Evolutionary conservation across 2,329 filamentous ascomycete species (phyloP).

Genomic region (Penicillium oxalicum): DNA sequence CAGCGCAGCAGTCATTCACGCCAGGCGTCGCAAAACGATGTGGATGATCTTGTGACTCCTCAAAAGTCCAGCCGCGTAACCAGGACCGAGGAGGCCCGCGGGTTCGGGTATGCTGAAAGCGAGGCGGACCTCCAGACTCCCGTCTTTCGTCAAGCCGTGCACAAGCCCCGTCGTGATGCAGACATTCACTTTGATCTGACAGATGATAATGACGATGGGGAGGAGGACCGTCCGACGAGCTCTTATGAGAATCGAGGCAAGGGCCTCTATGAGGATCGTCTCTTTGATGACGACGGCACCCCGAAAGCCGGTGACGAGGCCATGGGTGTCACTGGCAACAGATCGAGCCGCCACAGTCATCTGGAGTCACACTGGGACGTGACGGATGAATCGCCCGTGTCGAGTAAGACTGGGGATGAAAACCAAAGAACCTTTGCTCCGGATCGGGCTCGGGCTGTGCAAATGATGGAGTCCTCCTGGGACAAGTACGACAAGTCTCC

Average conservation of each 20-base stretch:
- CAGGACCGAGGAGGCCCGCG: conserved; percentile 64
- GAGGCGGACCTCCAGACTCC: conserved; percentile 52
- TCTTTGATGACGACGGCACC: conserved; percentile 60
- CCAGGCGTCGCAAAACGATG: conserved; percentile 73
- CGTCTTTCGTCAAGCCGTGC: conserved; percentile 50
- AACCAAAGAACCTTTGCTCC: conserved; percentile 47
- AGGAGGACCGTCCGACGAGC: conserved; percentile 34
- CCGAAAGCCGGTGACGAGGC: conserved; percentile 41
- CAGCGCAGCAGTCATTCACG: conserved; percentile 33
- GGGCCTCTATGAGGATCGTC: conserved; percentile 69
- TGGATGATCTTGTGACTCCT: conserved; percentile 81
- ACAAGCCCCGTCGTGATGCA: conserved; percentile 70
- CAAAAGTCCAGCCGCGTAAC: conserved; percentile 63
- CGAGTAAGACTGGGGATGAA: conserved; percentile 35
- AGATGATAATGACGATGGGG: conserved; percentile 60
- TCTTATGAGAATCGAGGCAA: conserved; percentile 61
- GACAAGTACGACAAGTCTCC: conserved; percentile 37
- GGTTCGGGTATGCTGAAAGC: conserved; percentile 69
- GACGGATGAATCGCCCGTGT: conserved; percentile 48
- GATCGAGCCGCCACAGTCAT: conserved; percentile 66
- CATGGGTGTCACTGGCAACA: conserved; percentile 64
- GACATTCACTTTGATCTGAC: conserved; percentile 77
- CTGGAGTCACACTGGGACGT: conserved; percentile 74
- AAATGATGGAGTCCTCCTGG: conserved; percentile 64
- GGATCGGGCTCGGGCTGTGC: conserved; percentile 62